Percentiles rank a stretch among this genome's conserved stretches.
Evolutionary conservation across 495 filamentous ascomycete genomes (phyloP).

Genomic region (Trichocladium antarcticum): DNA sequence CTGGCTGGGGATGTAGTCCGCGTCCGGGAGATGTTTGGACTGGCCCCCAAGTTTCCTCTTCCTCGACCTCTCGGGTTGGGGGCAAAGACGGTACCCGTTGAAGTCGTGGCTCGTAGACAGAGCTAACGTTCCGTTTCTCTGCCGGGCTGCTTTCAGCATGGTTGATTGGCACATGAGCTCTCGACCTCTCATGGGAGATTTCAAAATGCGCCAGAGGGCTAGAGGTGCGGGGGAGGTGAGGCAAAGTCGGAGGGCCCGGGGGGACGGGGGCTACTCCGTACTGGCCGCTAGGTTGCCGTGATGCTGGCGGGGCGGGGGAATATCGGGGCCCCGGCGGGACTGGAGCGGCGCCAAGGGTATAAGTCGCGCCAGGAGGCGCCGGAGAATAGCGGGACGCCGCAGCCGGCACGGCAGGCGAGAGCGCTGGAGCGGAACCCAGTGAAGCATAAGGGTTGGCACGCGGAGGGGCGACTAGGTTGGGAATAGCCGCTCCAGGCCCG

Average conservation of each 20-base stretch:
- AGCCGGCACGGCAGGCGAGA: constrained; percentile 33
- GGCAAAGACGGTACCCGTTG: constrained; percentile 40
- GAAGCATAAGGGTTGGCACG: constrained; percentile 52
- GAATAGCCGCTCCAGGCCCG: constrained; percentile 19
- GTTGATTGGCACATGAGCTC: constrained; percentile 18
- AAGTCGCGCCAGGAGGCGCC: constrained; percentile 38
- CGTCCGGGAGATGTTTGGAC: constrained; percentile 18
- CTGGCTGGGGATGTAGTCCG: constrained; percentile 7
- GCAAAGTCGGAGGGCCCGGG: constrained; percentile 39
- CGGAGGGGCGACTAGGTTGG: constrained; percentile 43
- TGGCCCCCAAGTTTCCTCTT: constrained; percentile 30
- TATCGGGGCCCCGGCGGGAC: constrained; percentile 38
- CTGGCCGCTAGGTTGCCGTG: constrained; percentile 27
- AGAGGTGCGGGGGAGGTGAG: constrained; percentile 74
- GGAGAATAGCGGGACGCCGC: constrained; percentile 48
- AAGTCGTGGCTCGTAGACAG: constrained; percentile 36
- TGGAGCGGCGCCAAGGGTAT: constrained; percentile 25
- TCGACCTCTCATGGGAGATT: constrained; percentile 34
- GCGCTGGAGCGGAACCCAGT: constrained; percentile 31
- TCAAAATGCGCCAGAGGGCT: constrained; percentile 68
- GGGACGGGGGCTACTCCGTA: constrained; percentile 33
- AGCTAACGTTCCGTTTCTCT: constrained; percentile 36
- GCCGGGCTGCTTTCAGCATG: constrained; percentile 27
- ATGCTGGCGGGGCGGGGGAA: constrained; percentile 41
- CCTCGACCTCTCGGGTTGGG: constrained; percentile 43